Percentiles rank a stretch among this genome's conserved stretches.
Evolutionary conservation across 805 yeast species (phyloP).

Genomic region (Yamadazyma takamatsuzukensis): DNA sequence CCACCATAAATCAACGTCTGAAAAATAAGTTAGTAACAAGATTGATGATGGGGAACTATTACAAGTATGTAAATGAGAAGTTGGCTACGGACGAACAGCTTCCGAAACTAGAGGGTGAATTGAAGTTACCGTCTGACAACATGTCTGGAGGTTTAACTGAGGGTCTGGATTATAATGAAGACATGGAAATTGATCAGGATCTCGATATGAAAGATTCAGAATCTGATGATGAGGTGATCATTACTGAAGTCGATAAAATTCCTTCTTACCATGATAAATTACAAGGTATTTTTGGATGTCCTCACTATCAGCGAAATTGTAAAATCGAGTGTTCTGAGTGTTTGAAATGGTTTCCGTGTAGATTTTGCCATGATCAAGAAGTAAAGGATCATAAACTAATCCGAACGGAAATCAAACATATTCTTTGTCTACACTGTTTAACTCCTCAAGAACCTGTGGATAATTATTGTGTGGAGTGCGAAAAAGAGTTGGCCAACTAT

Average conservation of each 20-base stretch:
- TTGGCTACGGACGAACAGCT: slow-evolving; percentile 12
- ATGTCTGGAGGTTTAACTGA: too few species aligned
- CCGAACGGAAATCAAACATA: slow-evolving; percentile 58
- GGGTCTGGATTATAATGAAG: slow-evolving; percentile 1
- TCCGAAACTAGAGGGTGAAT: too few species aligned
- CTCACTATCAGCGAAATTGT: slow-evolving; percentile 79
- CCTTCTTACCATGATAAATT: slow-evolving; percentile 47
- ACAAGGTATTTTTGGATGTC: slow-evolving; percentile 62
- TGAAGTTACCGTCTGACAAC: too few species aligned
- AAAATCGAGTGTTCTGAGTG: slow-evolving; percentile 80
- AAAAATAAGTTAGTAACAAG: slow-evolving; percentile 54
- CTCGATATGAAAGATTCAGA: slow-evolving; percentile 7
- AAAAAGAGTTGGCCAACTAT: slow-evolving; percentile 64
- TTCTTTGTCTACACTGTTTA: slow-evolving; percentile 78
- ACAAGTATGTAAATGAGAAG: slow-evolving; percentile 42
- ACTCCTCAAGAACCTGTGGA: slow-evolving; percentile 71
- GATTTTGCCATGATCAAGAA: slow-evolving; percentile 79
- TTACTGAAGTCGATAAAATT: slow-evolving; percentile 44
- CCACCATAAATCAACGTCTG: slow-evolving; percentile 35
- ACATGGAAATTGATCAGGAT: not conserved
- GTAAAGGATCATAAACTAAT: slow-evolving; percentile 52
- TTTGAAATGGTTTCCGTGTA: slow-evolving; percentile 70
- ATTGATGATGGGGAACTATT: slow-evolving; percentile 66
- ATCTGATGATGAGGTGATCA: slow-evolving; percentile 40
- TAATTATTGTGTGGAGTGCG: slow-evolving; percentile 67